These are phyloP conservation scores for Crucihimalaya himalaica DNA, from an alignment of 345 rosid species.

Conservation along the genomic window DNA sequence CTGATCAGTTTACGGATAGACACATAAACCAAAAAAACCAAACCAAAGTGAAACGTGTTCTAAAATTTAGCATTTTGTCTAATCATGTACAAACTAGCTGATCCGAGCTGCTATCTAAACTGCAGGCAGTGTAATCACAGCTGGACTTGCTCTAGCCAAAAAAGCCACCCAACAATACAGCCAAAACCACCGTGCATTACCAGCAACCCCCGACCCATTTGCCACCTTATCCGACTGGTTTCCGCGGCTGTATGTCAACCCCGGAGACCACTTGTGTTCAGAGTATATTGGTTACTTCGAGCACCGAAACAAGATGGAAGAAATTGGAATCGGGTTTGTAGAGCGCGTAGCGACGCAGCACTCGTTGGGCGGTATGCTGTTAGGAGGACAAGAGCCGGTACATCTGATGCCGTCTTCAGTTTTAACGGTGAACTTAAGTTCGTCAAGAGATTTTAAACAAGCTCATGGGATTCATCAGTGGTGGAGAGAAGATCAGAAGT, in stretches of 20 bases:
- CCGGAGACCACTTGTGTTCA: constrained; percentile 68
- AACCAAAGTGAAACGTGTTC: too few species aligned
- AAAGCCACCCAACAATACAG: constrained; percentile 43
- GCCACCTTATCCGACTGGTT: constrained; percentile 59
- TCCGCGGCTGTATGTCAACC: constrained; percentile 65
- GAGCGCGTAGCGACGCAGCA: constrained; percentile 71
- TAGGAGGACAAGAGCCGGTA: constrained; percentile 69
- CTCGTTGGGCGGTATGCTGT: constrained; percentile 66
- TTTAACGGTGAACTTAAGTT: constrained; percentile 50
- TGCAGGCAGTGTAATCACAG: constrained; percentile 76
- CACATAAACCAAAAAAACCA: not conserved
- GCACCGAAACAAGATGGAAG: constrained; percentile 88
- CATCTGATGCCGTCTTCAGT: constrained; percentile 82
- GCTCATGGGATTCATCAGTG: constrained; percentile 97
- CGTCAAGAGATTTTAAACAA: constrained; percentile 53
- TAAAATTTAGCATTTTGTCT: not conserved
- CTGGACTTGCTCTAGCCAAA: constrained; percentile 73
- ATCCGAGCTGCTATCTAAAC: not conserved
- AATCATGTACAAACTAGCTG: not conserved
- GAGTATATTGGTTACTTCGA: constrained; percentile 86
- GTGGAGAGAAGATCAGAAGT: constrained; percentile 67
- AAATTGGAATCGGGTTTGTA: constrained; percentile 68
- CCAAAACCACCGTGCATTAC: constrained; percentile 52
- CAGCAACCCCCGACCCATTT: constrained; percentile 53
- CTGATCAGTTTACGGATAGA: not conserved